Evolutionary conservation across 2,329 filamentous ascomycete species (phyloP), one percentile per base, ranked within the genome.

Genomic region (Myriosclerotinia scirpicola): DNA sequence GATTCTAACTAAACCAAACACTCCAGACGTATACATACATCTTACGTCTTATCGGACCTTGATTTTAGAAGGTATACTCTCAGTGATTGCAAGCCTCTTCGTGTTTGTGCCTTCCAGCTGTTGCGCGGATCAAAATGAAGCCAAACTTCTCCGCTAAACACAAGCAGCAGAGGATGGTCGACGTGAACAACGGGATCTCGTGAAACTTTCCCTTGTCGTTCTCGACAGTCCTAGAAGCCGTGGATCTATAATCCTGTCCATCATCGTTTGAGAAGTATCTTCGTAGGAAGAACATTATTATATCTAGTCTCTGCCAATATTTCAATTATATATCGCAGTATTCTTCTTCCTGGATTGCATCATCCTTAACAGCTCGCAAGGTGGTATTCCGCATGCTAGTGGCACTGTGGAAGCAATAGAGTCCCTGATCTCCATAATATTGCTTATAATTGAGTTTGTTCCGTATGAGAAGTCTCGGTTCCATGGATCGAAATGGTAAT

Each of bases 391-490:
- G 12, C 20, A 17, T 36, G 9, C n/a, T 17, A 38, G 22, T 38
- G 12, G 2, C 5, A 34, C n/a, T n/a, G 5, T 34, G 30, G 5
- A 22, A 42, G 42, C 14, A n/a, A 48, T 9, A 20, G 20, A n/a
- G 17, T 17, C 46, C 56, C 20, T 46, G 6, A 60, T 60, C 8
- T 48, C 14, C 42, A 48, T 22, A 38, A 17, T 20, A 22, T 17
- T 26, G 20, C 7, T 50, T 50, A 7, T 15, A 12, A 36, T 48
- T 17, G 9, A 20, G 44, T 30, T 48, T 60, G 20, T 48, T 60
- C 56, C 42, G 56, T 48, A 17, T 22, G 36, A 50, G 30, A n/a
- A 60, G 56, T 11, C 30, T 30, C 48, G 56, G 56, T 22, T 22
- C 30, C 30, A 34, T 5, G 2, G 30, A 17, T 38, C 11, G 44